These are phyloP conservation scores for Ophiostoma pallidulum DNA, from an alignment of 2,329 filamentous ascomycete genomes.

Conservation along the genomic window DNA sequence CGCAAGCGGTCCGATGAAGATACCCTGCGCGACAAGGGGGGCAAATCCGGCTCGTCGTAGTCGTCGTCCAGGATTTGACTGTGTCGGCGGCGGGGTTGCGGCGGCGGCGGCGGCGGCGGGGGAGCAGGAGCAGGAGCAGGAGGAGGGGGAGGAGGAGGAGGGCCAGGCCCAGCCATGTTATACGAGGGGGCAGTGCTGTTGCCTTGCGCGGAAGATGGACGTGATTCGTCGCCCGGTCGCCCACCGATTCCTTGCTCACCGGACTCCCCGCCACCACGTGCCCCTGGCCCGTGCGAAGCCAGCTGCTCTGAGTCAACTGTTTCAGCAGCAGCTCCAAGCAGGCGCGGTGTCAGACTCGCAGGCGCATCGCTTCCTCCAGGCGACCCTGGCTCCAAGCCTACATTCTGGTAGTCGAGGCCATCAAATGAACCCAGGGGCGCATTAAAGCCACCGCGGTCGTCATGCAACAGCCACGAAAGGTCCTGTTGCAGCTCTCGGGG, in stretches of 20 bases:
- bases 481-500: conserved; percentile 14
- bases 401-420: neutral
- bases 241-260: neutral
- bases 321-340: conserved; percentile 19
- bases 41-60: conserved; percentile 23
- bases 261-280: neutral
- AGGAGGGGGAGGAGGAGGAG: neutral
- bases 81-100: conserved; percentile 13
- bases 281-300: neutral
- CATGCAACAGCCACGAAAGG: conserved; percentile 14
- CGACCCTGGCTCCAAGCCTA: too few relatives aligned
- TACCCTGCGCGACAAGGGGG: conserved; percentile 26
- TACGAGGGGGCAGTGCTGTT: neutral
- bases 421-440: neutral
- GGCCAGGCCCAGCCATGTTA: neutral
- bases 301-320: neutral
- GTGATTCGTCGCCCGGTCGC: neutral
- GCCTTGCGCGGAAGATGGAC: neutral
- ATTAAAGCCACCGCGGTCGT: neutral
- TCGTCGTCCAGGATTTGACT: conserved; percentile 24
- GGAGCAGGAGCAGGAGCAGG: neutral
- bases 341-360: neutral
- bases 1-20: conserved; percentile 30
- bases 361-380: too few relatives aligned
- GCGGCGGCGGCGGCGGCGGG: neutral